phyloP scores from a whole-genome alignment of 2,329 filamentous ascomycete genomes.

The Purpureocillium takamizusanense region DNA sequence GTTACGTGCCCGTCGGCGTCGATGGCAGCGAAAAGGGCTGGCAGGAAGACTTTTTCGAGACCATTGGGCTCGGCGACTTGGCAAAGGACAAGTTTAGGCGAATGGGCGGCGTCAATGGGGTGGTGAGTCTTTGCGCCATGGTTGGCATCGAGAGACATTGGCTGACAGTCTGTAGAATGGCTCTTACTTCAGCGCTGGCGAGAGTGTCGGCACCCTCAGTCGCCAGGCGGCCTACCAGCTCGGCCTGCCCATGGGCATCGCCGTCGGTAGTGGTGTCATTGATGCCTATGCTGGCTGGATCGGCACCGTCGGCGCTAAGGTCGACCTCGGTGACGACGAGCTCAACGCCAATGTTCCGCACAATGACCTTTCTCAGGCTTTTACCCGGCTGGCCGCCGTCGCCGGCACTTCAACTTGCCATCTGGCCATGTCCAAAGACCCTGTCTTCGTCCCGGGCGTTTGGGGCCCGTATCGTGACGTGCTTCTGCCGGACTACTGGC shows the following conservation, averaged over 20 bases:
- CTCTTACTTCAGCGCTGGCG: constrained; percentile 82
- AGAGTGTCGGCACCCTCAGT: constrained; percentile 77
- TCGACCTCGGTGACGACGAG: constrained; percentile 59
- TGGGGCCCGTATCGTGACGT: constrained; percentile 98
- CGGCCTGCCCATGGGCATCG: constrained; percentile 77
- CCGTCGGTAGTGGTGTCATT: constrained; percentile 92
- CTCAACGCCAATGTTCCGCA: constrained; percentile 59
- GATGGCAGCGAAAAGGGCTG: constrained; percentile 96
- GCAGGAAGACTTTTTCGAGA: constrained; percentile 87
- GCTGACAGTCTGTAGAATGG: constrained; percentile 58
- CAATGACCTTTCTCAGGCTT: constrained; percentile 87
- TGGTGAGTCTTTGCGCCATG: constrained; percentile 43
- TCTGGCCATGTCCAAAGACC: constrained; percentile 85
- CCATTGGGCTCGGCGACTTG: constrained; percentile 80
- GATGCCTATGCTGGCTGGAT: constrained; percentile 99
- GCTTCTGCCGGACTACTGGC: constrained; percentile 85
- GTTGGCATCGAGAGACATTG: too few relatives aligned
- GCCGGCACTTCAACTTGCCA: constrained; percentile 97
- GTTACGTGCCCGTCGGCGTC: constrained; percentile 91
- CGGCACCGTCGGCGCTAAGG: constrained; percentile 95
- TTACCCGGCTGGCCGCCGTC: constrained; percentile 84
- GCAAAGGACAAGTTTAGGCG: constrained; percentile 81
- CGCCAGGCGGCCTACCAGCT: constrained; percentile 76
- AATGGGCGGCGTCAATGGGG: constrained; percentile 88
- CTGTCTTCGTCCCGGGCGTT: constrained; percentile 89